These are phyloP conservation scores for Exophiala sideris DNA, from an alignment of 2,329 filamentous ascomycete genomes.

Conservation along the genomic window DNA sequence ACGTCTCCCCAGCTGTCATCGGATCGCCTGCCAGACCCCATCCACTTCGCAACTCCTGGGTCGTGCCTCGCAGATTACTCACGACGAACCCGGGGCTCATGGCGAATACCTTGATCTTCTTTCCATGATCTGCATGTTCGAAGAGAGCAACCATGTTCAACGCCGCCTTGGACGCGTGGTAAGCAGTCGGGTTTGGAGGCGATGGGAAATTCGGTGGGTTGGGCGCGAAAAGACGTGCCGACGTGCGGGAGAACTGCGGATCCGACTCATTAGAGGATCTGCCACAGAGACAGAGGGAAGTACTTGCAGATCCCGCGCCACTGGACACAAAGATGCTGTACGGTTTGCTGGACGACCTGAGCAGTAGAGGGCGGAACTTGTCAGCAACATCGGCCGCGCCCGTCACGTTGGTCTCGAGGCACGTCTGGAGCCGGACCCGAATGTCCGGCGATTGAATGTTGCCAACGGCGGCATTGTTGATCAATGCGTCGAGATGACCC, in stretches of 20 bases:
- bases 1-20: slow-evolving; percentile 37
- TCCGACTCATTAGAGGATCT: too few relatives aligned
- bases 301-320: slow-evolving; percentile 30
- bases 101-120: slow-evolving; percentile 49
- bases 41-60: slow-evolving; percentile 32
- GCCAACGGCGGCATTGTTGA: slow-evolving; percentile 28
- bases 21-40: slow-evolving; percentile 31
- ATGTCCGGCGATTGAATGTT: not conserved
- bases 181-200: slow-evolving; percentile 40
- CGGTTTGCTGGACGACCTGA: slow-evolving; percentile 27
- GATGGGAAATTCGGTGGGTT: too few relatives aligned
- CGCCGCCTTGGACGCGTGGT: slow-evolving; percentile 32
- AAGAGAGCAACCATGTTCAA: slow-evolving; percentile 51
- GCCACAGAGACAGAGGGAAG: too few relatives aligned
- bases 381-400: slow-evolving; percentile 35
- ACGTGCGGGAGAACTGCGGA: too few relatives aligned
- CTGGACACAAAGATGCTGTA: slow-evolving; percentile 38
- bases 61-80: slow-evolving; percentile 40
- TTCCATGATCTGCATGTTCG: slow-evolving; percentile 42
- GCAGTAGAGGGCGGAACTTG: slow-evolving; percentile 35
- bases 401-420: slow-evolving; percentile 38
- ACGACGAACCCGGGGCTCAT: slow-evolving; percentile 48
- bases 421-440: slow-evolving; percentile 17
- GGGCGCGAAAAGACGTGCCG: too few relatives aligned
- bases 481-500: slow-evolving; percentile 34